Percentiles rank a stretch among this genome's conserved stretches.
phyloP scores from a whole-genome alignment of 257 asterid species.

The Penstemon eatonii region DNA sequence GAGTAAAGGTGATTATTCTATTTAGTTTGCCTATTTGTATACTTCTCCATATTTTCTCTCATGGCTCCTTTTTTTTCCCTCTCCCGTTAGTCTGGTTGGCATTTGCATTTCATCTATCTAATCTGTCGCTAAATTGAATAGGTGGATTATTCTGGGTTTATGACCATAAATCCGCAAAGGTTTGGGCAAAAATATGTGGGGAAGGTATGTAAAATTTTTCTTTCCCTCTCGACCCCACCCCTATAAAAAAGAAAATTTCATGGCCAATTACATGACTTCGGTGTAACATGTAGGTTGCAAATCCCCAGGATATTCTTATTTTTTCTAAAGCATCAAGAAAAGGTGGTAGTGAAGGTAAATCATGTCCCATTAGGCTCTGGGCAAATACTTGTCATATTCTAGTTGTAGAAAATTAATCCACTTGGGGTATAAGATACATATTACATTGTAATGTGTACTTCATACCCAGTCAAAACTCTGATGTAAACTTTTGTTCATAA shows the following conservation, averaged over 20 bases:
- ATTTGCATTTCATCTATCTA: constrained; percentile 20
- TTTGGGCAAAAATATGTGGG: constrained; percentile 98
- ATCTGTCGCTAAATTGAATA: constrained; percentile 39
- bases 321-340: constrained; percentile 86
- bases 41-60: constrained; percentile 18
- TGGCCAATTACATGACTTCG: constrained; percentile 27
- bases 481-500: neutral
- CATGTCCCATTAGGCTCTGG: constrained; percentile 12
- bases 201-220: constrained; percentile 51
- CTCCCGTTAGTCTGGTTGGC: constrained; percentile 17
- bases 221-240: constrained; percentile 16
- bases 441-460: constrained; percentile 3
- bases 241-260: constrained; percentile 5
- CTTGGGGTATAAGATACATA: neutral
- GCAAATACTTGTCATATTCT: constrained; percentile 13
- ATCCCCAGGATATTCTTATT: constrained; percentile 98
- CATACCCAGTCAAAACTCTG: constrained; percentile 14
- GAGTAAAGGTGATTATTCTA: constrained; percentile 65
- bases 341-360: constrained; percentile 59
- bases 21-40: constrained; percentile 20
- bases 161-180: constrained; percentile 97
- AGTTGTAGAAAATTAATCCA: constrained; percentile 18
- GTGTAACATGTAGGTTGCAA: constrained; percentile 68
- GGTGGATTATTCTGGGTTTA: constrained; percentile 98
- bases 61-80: neutral